phyloP scores from a whole-genome alignment of 768 basidiomycete genomes.

The Cantharellus cinnabarinus region DNA sequence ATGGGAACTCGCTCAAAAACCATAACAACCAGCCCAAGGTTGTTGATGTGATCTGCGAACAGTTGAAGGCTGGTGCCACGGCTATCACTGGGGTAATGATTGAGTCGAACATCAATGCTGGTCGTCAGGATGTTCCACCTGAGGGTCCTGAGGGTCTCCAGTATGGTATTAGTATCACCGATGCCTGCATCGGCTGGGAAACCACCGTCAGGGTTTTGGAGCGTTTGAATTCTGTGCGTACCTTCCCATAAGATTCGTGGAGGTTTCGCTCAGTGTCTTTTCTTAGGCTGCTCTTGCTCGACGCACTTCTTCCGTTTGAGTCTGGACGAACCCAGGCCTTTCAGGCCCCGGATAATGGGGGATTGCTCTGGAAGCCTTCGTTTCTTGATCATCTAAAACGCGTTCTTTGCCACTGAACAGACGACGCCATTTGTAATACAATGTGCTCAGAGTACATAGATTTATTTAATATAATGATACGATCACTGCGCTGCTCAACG shows the following conservation, averaged over 20 bases:
- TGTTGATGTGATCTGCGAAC: slow-evolving; percentile 44
- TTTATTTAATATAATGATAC: no score
- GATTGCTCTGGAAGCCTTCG: neutral
- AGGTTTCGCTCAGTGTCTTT: neutral
- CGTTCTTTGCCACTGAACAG: neutral
- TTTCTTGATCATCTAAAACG: neutral
- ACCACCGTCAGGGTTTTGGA: slow-evolving; percentile 57
- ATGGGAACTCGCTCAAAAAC: slow-evolving; percentile 93
- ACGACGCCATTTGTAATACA: neutral
- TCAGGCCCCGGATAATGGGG: neutral
- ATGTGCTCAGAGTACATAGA: neutral
- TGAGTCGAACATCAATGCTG: slow-evolving; percentile 83
- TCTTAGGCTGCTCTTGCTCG: neutral
- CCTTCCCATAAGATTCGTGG: neutral
- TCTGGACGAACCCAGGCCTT: neutral
- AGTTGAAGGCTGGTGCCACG: slow-evolving; percentile 43
- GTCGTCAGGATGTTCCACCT: slow-evolving; percentile 71
- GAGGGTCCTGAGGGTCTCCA: slow-evolving; percentile 44
- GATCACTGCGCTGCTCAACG: no score
- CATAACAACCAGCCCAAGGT: slow-evolving; percentile 82
- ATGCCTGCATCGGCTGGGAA: slow-evolving; percentile 80
- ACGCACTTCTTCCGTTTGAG: neutral
- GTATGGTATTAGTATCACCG: slow-evolving; percentile 73
- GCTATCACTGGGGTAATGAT: slow-evolving; percentile 92
- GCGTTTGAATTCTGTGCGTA: slow-evolving; percentile 34